Percentiles rank a stretch among this genome's conserved stretches.
Conservation (phyloP, 805 yeast genomes). For the Kazachstania taianensis region DNA sequence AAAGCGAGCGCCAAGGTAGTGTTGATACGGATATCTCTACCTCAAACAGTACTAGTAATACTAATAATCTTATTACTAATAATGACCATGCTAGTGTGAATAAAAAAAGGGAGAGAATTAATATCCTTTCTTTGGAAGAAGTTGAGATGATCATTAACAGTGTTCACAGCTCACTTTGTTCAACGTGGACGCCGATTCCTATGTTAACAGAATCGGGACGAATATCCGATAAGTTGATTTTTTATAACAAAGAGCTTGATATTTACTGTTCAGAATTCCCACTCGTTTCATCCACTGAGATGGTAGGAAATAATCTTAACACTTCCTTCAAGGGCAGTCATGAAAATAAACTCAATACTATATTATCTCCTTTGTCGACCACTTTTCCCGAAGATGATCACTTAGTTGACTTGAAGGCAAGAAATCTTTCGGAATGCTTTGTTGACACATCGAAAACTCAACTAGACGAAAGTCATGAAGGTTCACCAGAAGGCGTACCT, state of each 20-base stretch:
- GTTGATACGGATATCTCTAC: not conserved
- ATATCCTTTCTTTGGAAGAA: conserved; percentile 29
- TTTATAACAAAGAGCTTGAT: conserved; percentile 50
- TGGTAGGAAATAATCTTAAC: not conserved
- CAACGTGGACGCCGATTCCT: conserved; percentile 55
- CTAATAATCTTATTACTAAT: no score
- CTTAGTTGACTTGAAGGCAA: conserved; percentile 21
- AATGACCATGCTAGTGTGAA: not conserved
- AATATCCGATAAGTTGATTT: conserved; percentile 39
- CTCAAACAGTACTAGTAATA: not conserved
- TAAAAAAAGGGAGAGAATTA: conserved; percentile 10
- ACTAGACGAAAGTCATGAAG: not conserved
- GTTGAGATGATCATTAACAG: conserved; percentile 31
- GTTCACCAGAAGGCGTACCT: not conserved
- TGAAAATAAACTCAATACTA: no score
- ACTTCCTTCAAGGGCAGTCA: no score
- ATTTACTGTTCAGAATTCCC: conserved; percentile 54
- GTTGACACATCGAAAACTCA: not conserved
- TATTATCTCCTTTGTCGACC: conserved; percentile 5
- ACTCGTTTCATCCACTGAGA: conserved; percentile 31
- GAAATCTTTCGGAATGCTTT: conserved; percentile 19
- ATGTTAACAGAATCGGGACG: conserved; percentile 10
- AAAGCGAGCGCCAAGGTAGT: not conserved
- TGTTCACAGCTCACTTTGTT: conserved; percentile 27
- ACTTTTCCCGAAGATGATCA: conserved; percentile 24